A percentile compares a stretch with the other conserved stretches of the same genome.
phyloP scores from a whole-genome alignment of 1,284 basidiomycete species.

The Boletus sp. region DNA sequence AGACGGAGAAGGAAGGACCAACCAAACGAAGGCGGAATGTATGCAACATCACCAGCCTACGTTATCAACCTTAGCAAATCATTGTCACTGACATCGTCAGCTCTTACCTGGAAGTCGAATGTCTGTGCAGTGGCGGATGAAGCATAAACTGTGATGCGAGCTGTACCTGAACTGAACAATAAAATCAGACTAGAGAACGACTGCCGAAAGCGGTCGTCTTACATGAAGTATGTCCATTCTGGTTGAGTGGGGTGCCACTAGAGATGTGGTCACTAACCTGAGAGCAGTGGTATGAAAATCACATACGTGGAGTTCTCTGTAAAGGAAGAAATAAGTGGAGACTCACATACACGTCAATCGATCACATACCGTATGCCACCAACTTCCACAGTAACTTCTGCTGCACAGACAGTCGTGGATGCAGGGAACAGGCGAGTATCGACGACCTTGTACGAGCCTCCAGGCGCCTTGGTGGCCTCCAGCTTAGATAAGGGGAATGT shows the following conservation, averaged over 20 bases:
- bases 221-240: slow-evolving; percentile 48
- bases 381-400: slow-evolving; percentile 59
- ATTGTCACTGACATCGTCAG: neutral
- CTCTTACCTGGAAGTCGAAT: slow-evolving; percentile 46
- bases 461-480: slow-evolving; percentile 44
- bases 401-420: slow-evolving; percentile 57
- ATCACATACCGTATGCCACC: slow-evolving; percentile 57
- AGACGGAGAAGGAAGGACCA: neutral
- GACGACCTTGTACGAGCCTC: slow-evolving; percentile 63
- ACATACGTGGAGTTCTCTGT: slow-evolving; percentile 58
- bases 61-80: neutral
- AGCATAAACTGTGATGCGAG: slow-evolving; percentile 49
- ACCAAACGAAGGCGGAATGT: slow-evolving; percentile 57
- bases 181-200: slow-evolving; percentile 9
- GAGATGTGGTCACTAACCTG: neutral
- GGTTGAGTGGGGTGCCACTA: slow-evolving; percentile 57
- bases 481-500: slow-evolving; percentile 56
- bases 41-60: slow-evolving; percentile 62
- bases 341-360: neutral
- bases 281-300: neutral
- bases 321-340: neutral
- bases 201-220: slow-evolving; percentile 1
- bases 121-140: slow-evolving; percentile 45
- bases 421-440: slow-evolving; percentile 61
- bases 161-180: slow-evolving; percentile 46